phyloP scores from a whole-genome alignment of 225 moss, liverwort and hornwort genomes.

The Bryum argenteum region DNA sequence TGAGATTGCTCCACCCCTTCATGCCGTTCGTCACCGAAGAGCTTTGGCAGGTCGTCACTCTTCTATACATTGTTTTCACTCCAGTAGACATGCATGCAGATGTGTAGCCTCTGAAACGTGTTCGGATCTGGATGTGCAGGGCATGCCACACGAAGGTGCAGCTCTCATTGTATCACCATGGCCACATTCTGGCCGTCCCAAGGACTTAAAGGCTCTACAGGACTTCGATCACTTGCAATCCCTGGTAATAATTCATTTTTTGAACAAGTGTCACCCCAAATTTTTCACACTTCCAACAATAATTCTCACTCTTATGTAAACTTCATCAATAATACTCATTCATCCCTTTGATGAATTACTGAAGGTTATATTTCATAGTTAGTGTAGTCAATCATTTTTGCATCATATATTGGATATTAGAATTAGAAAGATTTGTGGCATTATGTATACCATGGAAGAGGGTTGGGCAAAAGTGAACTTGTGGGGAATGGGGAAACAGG shows the following conservation, averaged over 20 bases:
- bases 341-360: not conserved
- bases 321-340: no score
- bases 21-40: constrained; percentile 86
- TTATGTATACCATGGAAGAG: no score
- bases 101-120: not conserved
- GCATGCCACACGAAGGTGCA: constrained; percentile 77
- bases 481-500: constrained; percentile 32
- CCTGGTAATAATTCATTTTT: not conserved
- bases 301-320: no score
- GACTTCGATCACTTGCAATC: constrained; percentile 59
- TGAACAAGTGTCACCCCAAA: no score
- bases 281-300: no score
- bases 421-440: not conserved
- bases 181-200: constrained; percentile 66
- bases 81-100: not conserved
- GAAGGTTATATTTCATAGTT: not conserved
- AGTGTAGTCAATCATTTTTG: not conserved
- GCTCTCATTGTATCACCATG: constrained; percentile 78
- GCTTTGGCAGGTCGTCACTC: constrained; percentile 68
- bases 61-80: not conserved
- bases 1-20: constrained; percentile 71
- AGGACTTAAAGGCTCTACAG: constrained; percentile 66
- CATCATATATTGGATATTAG: not conserved
- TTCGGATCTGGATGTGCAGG: constrained; percentile 44
- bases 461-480: not conserved